phyloP scores from a whole-genome alignment of 139 green algal genomes.

The Marvania coccoides region DNA sequence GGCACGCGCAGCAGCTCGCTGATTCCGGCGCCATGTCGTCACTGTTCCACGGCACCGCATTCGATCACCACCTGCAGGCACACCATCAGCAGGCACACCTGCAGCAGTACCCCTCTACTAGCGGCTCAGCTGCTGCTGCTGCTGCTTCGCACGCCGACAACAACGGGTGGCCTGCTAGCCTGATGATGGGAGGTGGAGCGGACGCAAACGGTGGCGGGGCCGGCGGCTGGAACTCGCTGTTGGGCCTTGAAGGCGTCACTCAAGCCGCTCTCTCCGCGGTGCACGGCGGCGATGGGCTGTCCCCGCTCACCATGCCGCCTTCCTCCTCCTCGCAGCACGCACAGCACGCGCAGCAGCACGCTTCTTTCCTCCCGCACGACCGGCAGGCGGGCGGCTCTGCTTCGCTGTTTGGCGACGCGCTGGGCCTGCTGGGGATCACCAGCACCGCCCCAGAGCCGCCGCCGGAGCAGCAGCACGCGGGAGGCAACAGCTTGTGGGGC shows the following conservation, averaged over 20 bases:
- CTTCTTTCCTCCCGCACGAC: neutral
- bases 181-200: neutral
- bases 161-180: neutral
- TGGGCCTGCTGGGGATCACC: neutral
- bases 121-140: too few relatives aligned
- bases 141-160: too few relatives aligned
- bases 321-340: neutral
- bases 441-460: neutral
- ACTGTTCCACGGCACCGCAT: too few relatives aligned
- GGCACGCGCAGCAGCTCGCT: slow-evolving; percentile 5
- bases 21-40: too few relatives aligned
- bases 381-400: neutral
- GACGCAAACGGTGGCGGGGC: neutral
- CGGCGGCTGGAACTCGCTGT: neutral
- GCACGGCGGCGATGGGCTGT: neutral
- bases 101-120: too few relatives aligned
- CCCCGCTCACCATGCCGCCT: too few relatives aligned
- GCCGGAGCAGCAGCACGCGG: neutral
- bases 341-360: neutral
- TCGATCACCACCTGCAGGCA: too few relatives aligned
- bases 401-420: too few relatives aligned
- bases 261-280: slow-evolving; percentile 7
- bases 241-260: slow-evolving; percentile 3
- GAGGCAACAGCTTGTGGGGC: too few relatives aligned
- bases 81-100: too few relatives aligned